Evolutionary conservation across 345 rosid species (phyloP).

Genomic region (Sapria himalayana): DNA sequence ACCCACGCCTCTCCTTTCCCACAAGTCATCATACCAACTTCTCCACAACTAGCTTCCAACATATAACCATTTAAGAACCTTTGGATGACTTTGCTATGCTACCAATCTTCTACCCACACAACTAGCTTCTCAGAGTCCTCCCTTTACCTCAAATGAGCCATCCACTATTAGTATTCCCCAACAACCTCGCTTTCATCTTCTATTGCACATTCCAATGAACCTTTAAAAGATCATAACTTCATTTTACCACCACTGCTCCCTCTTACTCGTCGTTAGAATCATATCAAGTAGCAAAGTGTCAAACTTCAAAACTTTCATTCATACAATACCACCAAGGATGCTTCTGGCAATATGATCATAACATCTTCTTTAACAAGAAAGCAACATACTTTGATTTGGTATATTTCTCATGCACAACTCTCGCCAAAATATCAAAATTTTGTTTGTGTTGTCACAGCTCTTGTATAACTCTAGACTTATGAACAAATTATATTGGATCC

Average conservation of each 20-base stretch:
- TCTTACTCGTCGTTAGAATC: neutral
- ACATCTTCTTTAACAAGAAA: neutral
- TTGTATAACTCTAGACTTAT: neutral
- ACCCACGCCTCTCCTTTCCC: too few species aligned
- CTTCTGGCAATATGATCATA: neutral
- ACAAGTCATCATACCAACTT: too few species aligned
- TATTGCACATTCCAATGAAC: neutral
- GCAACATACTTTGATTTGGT: neutral
- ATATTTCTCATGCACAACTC: constrained; percentile 1
- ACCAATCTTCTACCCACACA: too few species aligned
- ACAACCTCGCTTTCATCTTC: neutral
- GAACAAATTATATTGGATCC: neutral
- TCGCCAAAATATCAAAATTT: neutral
- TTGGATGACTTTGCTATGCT: too few species aligned
- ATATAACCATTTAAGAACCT: too few species aligned
- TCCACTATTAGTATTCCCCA: neutral
- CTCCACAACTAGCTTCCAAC: too few species aligned
- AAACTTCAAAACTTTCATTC: neutral
- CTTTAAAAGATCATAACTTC: neutral
- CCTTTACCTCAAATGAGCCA: neutral
- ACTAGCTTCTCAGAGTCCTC: neutral
- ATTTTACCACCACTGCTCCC: neutral
- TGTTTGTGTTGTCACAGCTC: neutral
- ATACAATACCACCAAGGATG: neutral
- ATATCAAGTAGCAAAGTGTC: neutral